Conservation (phyloP, 2,329 filamentous ascomycete species). For the Pseudophaeomoniella oleicola region DNA sequence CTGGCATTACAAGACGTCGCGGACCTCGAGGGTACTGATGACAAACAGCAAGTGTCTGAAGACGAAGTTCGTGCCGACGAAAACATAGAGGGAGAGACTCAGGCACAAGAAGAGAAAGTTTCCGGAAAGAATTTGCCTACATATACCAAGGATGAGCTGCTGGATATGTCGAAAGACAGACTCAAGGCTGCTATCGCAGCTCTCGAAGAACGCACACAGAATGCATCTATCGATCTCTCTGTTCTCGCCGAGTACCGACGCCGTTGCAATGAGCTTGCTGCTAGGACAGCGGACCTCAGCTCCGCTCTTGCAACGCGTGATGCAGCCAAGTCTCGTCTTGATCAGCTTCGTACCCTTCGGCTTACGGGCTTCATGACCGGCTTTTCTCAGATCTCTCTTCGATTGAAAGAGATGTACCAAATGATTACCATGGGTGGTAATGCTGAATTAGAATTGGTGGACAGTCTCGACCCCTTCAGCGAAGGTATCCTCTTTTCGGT, state of each 20-base stretch:
- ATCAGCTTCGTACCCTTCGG: conserved; percentile 77
- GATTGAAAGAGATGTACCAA: conserved; percentile 99
- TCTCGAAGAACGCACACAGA: conserved; percentile 64
- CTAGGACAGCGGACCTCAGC: conserved; percentile 70
- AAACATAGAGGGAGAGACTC: conserved; percentile 3
- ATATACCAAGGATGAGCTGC: conserved; percentile 59
- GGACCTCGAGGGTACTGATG: conserved; percentile 33
- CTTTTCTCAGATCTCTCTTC: conserved; percentile 82
- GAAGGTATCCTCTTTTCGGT: conserved; percentile 95
- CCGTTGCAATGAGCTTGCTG: conserved; percentile 66
- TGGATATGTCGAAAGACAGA: conserved; percentile 46
- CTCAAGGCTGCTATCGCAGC: conserved; percentile 51
- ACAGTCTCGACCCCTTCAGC: conserved; percentile 89
- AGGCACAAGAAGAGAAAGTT: conserved; percentile 15
- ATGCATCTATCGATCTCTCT: conserved; percentile 65
- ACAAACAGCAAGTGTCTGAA: conserved; percentile 24
- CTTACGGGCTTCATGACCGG: conserved; percentile 98
- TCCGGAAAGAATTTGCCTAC: conserved; percentile 52
- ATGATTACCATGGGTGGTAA: conserved; percentile 99
- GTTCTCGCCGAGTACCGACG: conserved; percentile 83
- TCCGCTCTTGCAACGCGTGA: conserved; percentile 67
- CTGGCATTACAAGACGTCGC: conserved; percentile 68
- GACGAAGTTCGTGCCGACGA: conserved; percentile 40
- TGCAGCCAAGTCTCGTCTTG: conserved; percentile 76
- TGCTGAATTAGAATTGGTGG: conserved; percentile 90